Evolutionary conservation across 2,329 filamentous ascomycete species (phyloP).

Genomic region (Neonectria sp.): DNA sequence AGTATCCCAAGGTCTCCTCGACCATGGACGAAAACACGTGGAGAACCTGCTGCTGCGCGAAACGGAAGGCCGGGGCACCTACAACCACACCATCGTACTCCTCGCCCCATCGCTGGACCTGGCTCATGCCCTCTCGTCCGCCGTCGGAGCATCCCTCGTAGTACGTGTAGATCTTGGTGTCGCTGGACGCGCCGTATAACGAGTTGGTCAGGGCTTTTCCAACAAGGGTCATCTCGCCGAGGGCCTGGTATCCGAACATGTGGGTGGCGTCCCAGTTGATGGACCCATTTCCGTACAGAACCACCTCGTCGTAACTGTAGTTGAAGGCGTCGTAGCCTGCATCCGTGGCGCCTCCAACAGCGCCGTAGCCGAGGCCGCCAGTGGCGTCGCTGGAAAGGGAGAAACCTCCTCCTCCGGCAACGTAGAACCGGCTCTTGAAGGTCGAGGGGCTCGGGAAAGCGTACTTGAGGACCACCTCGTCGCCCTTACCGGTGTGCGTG

Average conservation of each 20-base stretch:
- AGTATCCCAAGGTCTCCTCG: conserved; percentile 57
- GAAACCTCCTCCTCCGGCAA: conserved; percentile 61
- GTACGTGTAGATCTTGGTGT: conserved; percentile 62
- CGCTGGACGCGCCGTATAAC: conserved; percentile 53
- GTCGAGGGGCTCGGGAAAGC: conserved; percentile 52
- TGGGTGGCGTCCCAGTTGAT: conserved; percentile 65
- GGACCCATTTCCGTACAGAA: conserved; percentile 63
- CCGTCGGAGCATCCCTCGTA: conserved; percentile 66
- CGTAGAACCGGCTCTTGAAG: conserved; percentile 62
- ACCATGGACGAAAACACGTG: conserved; percentile 56
- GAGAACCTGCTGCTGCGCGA: conserved; percentile 59
- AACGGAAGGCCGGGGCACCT: conserved; percentile 46
- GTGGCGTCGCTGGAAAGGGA: conserved; percentile 48
- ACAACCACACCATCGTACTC: conserved; percentile 38
- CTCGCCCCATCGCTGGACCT: conserved; percentile 38
- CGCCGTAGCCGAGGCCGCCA: conserved; percentile 59
- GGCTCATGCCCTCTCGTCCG: conserved; percentile 60
- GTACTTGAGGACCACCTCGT: conserved; percentile 53
- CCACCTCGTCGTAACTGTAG: conserved; percentile 55
- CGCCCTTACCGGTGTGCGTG: conserved; percentile 50
- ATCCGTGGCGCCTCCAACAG: conserved; percentile 57
- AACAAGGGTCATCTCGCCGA: conserved; percentile 63
- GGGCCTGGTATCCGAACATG: conserved; percentile 66
- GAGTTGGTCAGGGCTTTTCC: conserved; percentile 60
- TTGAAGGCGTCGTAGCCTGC: conserved; percentile 61